These are phyloP conservation scores for Yamadazyma siamensis DNA, from an alignment of 1,139 yeast species.

Conservation along the genomic window DNA sequence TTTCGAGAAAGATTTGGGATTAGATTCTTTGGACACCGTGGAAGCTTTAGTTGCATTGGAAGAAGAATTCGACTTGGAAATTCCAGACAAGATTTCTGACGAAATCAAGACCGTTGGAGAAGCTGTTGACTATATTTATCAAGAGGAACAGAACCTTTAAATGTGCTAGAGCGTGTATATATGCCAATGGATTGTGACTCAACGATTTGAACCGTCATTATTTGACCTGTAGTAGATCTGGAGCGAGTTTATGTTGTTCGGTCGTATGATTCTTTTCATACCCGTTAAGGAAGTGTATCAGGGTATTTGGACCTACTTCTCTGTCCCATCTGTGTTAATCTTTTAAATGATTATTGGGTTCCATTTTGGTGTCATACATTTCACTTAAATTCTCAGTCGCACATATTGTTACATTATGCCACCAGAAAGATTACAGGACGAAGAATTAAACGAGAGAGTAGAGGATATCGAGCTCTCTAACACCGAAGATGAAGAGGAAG, in stretches of 20 bases:
- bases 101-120: constrained; percentile 68
- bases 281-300: too few species aligned
- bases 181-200: constrained; percentile 1
- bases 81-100: constrained; percentile 67
- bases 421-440: constrained; percentile 1
- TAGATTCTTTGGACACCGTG: constrained; percentile 68
- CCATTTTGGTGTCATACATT: too few species aligned
- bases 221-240: neutral
- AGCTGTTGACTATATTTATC: constrained; percentile 57
- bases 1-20: constrained; percentile 62
- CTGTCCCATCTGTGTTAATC: too few species aligned
- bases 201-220: neutral
- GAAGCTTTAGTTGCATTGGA: constrained; percentile 71
- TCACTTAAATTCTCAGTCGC: too few species aligned
- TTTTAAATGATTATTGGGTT: too few species aligned
- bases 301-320: too few species aligned
- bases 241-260: too few species aligned
- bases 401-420: constrained; percentile 1
- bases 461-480: constrained; percentile 11
- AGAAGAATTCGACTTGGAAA: constrained; percentile 69
- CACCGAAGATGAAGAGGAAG: constrained; percentile 23
- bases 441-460: constrained; percentile 2
- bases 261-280: too few species aligned
- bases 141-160: constrained; percentile 46
- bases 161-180: constrained; percentile 6